Base-by-base conservation (phyloP, 495 filamentous ascomycete species). In the Penicillium samsonianum region DNA sequence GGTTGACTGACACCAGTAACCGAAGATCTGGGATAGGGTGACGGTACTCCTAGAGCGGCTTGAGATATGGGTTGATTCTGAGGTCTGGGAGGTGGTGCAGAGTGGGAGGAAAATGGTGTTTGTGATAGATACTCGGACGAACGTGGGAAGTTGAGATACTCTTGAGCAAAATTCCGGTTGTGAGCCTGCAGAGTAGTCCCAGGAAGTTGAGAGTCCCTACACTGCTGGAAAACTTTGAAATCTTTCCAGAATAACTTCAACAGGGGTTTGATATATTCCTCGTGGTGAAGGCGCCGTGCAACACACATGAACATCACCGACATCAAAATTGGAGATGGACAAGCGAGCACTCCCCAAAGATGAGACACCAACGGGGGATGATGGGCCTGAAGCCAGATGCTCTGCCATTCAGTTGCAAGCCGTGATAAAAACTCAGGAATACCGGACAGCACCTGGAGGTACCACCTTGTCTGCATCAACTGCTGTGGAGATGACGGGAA, bases 291-390 rank as follows among this genome's bases (percentile, higher is more conserved):
- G 22, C 23, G 30, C 26, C 53, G 31, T 11, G 41, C 33, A 20
- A 49, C 17, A 28, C 28, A 56, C 42, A 41, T 48, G 10, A 58
- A 58, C 46, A 58, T 58, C 35, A 51, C 47, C 26, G 35, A 45
- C 37, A 58, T 50, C 20, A 58, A 33, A 5, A 50, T 17, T 9
- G 35, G 47, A 16, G 55, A 58, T 2, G 37, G 33, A 7, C 43
- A 8, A 25, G 8, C n/a, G 9, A 58, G 23, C n/a, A 19, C 26
- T 22, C 16, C 2, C 16, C 5, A 19, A 16, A 58, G 47, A 11
- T 22, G 19, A 11, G 40, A 19, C 28, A 58, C 48, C 40, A 58
- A 41, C 1, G 55, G 55, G 4, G 54, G 35, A 23, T 35, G 54
- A 12, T 11, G 12, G n/a, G 28, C 5, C 3, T 20, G 23, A 4